Base-by-base conservation (phyloP, 108 stramenopile genomes). In the Chaetoceros tenuissimus region DNA sequence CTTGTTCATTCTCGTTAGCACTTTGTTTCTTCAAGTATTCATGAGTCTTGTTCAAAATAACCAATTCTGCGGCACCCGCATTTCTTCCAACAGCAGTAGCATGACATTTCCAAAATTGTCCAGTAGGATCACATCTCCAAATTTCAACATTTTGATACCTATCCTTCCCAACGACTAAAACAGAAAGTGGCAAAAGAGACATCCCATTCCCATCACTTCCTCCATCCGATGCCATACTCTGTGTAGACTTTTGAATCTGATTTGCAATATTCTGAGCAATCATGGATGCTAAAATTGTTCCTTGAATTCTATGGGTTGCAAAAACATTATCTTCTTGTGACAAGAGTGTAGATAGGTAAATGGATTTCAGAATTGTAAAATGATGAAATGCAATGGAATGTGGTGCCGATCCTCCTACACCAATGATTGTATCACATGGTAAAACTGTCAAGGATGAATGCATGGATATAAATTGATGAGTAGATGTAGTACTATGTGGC, bases 81-180 rank as follows among this genome's bases (percentile, higher is more conserved):
- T 74, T 74, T 23, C 70, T 43, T 44, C 89, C 89, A 0, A 81
- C 59, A 7, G 84, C 73, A 1, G 83, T 65, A 10, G 68, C 81
- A 60, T 81, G 68, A 44, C 74, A 73, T 24, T 69, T 77, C 83
- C 83, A 91, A 59, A 91, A 87, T 57, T 91, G 89, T 44, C 89
- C 89, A 0, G 82, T 87, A 24, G 85, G 83, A 58, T 91, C 89
- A 23, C 86, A 62, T 28, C 83, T 64, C 85, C 85, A 91, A 21
- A 87, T 26, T 24, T 24, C 51, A 20, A 72, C 49, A 48, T 51
- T 55, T 18, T 16, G 31, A 44, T 25, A 19, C 45, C 28, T 7
- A 18, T 67, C 47, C 17, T 64, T 17, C 28, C 80, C 79, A 21
- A 89, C 44, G 8, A 79, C 64, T 13, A 89, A 48, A 28, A 74